Evolutionary conservation across 257 asterid genomes (phyloP), one percentile per base, ranked within the genome.

Genomic region (Capsicum baccatum): DNA sequence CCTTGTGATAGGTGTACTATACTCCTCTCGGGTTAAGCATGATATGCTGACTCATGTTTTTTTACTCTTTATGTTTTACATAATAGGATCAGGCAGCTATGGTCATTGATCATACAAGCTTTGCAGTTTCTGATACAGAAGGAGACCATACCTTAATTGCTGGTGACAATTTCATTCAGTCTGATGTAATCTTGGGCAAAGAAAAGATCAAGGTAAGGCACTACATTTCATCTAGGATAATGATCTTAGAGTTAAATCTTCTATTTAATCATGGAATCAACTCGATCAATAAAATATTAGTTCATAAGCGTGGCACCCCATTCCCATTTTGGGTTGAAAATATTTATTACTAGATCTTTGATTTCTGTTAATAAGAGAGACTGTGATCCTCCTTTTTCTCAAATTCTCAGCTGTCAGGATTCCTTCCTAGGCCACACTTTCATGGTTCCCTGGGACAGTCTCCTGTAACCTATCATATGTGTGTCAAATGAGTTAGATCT

Each of bases 61-160:
- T 63, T 17, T 63, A 15, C 76, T 52, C 84, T 6, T n/a, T 74
- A 15, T 79, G 54, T 69, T 64, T 16, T 33, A 66, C 4, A 50
- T 64, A 3, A 84, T 87, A 94, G 98, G 98, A 92, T 81, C 89
- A 93, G 50, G 87, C 93, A 74, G 91, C 94, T 11, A 63, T 93
- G 90, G 95, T 94, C 52, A 85, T 93, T 56, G 98, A 94, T 86
- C 98, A 94, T 85, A 88, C 88, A 71, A 88, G 92, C 87, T 93
- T 87, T 87, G 94, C 97, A 44, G 91, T 92, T 86, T 91, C 93
- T 42, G 89, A 88, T 86, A 87, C 91, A 19, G 92, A 90, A 84
- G 98, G 98, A 59, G 98, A 94, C 80, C 98, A 91, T 84, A 91
- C 93, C 62, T 85, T 93, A 81, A 87, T 94, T 87, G 97, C 97